Evolutionary conservation across 2,329 filamentous ascomycete species (phyloP).

Genomic region (Colletotrichum spinosum): DNA sequence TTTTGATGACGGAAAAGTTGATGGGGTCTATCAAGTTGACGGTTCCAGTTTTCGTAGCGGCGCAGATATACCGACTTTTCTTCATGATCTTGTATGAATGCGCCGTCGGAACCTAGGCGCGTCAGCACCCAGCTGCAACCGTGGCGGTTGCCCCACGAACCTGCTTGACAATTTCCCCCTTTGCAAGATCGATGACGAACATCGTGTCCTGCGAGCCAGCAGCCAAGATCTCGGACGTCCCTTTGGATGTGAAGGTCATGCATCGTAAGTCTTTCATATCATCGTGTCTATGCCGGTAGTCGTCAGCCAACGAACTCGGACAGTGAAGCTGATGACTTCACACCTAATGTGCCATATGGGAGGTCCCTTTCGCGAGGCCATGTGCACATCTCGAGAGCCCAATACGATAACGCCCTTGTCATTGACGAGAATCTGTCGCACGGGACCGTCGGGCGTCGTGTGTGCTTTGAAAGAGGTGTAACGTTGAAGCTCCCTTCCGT

Average conservation of each 20-base stretch:
- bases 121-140: conserved; percentile 44
- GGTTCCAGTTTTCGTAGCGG: conserved; percentile 83
- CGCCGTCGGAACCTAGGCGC: conserved; percentile 72
- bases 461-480: conserved; percentile 94
- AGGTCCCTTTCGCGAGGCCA: conserved; percentile 84
- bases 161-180: conserved; percentile 78
- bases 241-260: conserved; percentile 94
- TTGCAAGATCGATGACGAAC: conserved; percentile 79
- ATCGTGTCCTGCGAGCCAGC: conserved; percentile 89
- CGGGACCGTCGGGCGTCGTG: conserved; percentile 76
- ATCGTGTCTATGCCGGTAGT: conserved; percentile 61
- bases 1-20: conserved; percentile 82
- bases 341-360: conserved; percentile 90
- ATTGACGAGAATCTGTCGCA: conserved; percentile 91
- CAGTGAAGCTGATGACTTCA: conserved; percentile 42
- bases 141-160: conserved; percentile 48
- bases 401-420: conserved; percentile 91
- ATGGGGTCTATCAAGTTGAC: conserved; percentile 88
- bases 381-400: conserved; percentile 85
- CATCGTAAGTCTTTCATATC: conserved; percentile 90
- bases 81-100: conserved; percentile 93
- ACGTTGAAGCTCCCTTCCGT: conserved; percentile 83
- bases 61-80: conserved; percentile 89
- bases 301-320: conserved; percentile 25
- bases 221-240: conserved; percentile 84